Percentiles rank a stretch among this genome's conserved stretches.
phyloP scores from a whole-genome alignment of 2,329 filamentous ascomycete species.

The Claviceps fusiformis region DNA sequence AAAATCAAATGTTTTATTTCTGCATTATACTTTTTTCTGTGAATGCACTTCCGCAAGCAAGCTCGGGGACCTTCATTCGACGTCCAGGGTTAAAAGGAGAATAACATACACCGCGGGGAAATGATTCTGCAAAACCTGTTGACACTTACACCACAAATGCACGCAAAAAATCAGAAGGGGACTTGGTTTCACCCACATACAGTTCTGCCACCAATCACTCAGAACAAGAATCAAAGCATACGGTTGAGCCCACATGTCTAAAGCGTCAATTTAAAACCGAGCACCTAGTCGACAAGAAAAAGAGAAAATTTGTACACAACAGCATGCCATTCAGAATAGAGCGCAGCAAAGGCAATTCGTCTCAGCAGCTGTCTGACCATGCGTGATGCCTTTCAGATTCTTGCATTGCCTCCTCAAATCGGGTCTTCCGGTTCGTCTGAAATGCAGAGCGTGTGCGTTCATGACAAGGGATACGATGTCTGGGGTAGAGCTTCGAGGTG shows the following conservation, averaged over 20 bases:
- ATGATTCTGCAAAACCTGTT: neutral
- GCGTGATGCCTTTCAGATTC: neutral
- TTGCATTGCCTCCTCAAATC: neutral
- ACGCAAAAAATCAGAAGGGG: neutral
- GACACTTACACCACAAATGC: neutral
- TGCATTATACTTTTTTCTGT: neutral
- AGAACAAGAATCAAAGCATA: neutral
- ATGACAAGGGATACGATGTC: slow-evolving; percentile 67
- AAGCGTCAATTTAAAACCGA: neutral
- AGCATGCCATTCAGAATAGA: neutral
- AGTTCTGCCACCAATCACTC: neutral
- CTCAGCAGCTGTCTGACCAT: neutral
- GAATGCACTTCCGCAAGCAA: neutral
- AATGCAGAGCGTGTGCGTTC: slow-evolving; percentile 8
- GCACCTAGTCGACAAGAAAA: neutral
- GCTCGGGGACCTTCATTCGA: neutral
- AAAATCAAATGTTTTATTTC: neutral
- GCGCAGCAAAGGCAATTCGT: neutral
- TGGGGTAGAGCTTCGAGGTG: slow-evolving; percentile 70
- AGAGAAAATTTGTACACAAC: neutral
- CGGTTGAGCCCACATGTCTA: neutral
- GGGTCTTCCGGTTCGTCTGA: neutral
- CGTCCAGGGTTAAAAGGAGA: too few species aligned
- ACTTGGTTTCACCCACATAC: neutral
- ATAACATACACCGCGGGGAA: neutral